Evolutionary conservation across 352 stramenopile genomes (phyloP).

Genomic region (Phytophthora megakarya): DNA sequence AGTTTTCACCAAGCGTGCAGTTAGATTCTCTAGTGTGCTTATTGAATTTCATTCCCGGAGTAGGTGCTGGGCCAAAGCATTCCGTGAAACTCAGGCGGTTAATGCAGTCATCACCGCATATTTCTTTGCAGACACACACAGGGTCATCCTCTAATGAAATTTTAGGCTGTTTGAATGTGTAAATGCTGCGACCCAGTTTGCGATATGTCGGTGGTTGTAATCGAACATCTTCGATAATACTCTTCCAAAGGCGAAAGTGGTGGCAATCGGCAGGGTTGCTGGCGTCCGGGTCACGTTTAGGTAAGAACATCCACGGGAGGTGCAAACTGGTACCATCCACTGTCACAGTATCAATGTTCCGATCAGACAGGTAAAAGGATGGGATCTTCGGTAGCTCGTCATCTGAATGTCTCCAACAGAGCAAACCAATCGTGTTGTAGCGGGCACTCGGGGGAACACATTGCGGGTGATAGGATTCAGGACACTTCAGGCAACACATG

Average conservation of each 20-base stretch:
- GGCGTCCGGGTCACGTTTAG: conserved; percentile 61
- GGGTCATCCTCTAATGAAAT: conserved; percentile 77
- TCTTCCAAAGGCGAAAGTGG: conserved; percentile 78
- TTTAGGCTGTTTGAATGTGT: conserved; percentile 86
- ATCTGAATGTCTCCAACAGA: conserved; percentile 90
- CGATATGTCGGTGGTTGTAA: conserved; percentile 77
- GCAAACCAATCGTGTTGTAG: conserved; percentile 92
- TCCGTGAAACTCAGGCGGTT: conserved; percentile 93
- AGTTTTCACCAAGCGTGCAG: conserved; percentile 89
- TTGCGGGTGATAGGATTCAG: conserved; percentile 91
- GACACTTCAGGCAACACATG: conserved; percentile 93
- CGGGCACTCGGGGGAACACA: conserved; percentile 91
- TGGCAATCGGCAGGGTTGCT: conserved; percentile 58
- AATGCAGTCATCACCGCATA: conserved; percentile 93
- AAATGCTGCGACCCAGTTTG: conserved; percentile 79
- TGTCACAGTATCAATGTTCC: conserved; percentile 66
- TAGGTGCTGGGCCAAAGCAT: conserved; percentile 84
- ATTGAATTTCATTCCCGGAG: conserved; percentile 62
- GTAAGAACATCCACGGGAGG: conserved; percentile 81
- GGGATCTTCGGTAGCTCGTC: conserved; percentile 83
- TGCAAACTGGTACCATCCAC: conserved; percentile 81
- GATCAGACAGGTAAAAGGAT: conserved; percentile 67
- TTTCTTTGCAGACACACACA: conserved; percentile 75
- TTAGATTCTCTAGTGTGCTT: conserved; percentile 88
- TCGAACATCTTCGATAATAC: conserved; percentile 75